Evolutionary conservation across 2,329 filamentous ascomycete genomes (phyloP).

Genomic region (Xylaria sp.): DNA sequence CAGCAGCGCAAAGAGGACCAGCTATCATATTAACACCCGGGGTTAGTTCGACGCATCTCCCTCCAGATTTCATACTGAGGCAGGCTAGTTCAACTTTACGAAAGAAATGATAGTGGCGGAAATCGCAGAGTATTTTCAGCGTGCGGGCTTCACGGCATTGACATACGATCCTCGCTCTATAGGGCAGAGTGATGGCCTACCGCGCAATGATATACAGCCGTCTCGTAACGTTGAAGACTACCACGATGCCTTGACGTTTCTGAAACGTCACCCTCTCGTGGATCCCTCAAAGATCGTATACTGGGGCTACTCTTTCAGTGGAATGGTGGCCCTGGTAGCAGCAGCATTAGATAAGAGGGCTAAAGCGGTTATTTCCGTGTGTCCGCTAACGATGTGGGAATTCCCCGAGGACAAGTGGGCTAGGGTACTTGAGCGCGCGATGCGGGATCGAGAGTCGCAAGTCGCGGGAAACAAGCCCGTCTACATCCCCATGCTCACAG

Average conservation of each 20-base stretch:
- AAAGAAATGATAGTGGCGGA: conserved; percentile 50
- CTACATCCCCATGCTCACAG: conserved; percentile 51
- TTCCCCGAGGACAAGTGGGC: conserved; percentile 18
- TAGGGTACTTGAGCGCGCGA: conserved; percentile 46
- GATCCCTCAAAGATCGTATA: conserved; percentile 43
- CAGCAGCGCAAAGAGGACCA: conserved; percentile 43
- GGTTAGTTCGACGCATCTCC: conserved; percentile 31
- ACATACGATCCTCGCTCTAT: conserved; percentile 52
- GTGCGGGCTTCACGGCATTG: conserved; percentile 50
- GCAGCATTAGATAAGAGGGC: conserved; percentile 47
- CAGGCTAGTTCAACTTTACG: conserved; percentile 12
- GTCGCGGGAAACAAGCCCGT: conserved; percentile 52
- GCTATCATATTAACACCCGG: conserved; percentile 48
- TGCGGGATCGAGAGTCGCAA: conserved; percentile 54
- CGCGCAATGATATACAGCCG: conserved; percentile 53
- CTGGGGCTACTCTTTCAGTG: conserved; percentile 50
- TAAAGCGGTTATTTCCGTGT: conserved; percentile 42
- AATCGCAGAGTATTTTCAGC: conserved; percentile 50
- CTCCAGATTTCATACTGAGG: neutral
- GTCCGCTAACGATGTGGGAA: conserved; percentile 37
- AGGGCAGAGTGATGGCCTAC: conserved; percentile 52
- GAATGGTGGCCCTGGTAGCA: conserved; percentile 43
- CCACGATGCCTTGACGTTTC: conserved; percentile 55
- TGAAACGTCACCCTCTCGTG: conserved; percentile 56
- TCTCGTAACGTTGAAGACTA: conserved; percentile 48